phyloP scores from a whole-genome alignment of 2,329 filamentous ascomycete genomes.

The Dactylellina sp. region DNA sequence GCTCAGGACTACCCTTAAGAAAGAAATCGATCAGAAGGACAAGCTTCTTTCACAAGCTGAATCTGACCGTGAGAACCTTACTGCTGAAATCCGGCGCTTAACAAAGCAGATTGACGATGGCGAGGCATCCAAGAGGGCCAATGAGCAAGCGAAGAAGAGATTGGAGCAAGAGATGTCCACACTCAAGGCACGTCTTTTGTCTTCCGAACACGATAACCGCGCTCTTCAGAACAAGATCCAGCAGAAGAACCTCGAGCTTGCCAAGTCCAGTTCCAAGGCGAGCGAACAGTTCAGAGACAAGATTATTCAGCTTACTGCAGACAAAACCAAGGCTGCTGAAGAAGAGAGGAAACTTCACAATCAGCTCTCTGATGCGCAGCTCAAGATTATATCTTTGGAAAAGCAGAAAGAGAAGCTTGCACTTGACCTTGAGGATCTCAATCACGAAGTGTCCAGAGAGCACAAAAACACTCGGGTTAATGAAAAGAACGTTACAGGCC shows the following conservation, averaged over 20 bases:
- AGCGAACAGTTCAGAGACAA: constrained; percentile 85
- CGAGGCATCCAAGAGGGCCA: constrained; percentile 77
- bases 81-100: constrained; percentile 83
- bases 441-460: constrained; percentile 89
- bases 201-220: constrained; percentile 96
- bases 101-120: constrained; percentile 89
- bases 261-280: constrained; percentile 85
- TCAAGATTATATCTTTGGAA: constrained; percentile 84
- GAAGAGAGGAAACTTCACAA: constrained; percentile 82
- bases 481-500: constrained; percentile 84
- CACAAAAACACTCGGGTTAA: constrained; percentile 89
- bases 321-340: constrained; percentile 85
- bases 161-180: constrained; percentile 91
- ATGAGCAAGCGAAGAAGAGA: constrained; percentile 73
- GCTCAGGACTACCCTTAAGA: constrained; percentile 79
- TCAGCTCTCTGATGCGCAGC: constrained; percentile 85
- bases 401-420: constrained; percentile 95
- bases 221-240: constrained; percentile 96
- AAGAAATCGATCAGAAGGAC: constrained; percentile 83
- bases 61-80: constrained; percentile 79
- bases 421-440: constrained; percentile 88
- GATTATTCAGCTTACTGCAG: constrained; percentile 79
- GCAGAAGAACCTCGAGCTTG: constrained; percentile 96
- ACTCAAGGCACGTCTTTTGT: constrained; percentile 85
- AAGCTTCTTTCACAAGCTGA: constrained; percentile 82